phyloP scores from a whole-genome alignment of 257 asterid genomes.

The Cordia subcordata region DNA sequence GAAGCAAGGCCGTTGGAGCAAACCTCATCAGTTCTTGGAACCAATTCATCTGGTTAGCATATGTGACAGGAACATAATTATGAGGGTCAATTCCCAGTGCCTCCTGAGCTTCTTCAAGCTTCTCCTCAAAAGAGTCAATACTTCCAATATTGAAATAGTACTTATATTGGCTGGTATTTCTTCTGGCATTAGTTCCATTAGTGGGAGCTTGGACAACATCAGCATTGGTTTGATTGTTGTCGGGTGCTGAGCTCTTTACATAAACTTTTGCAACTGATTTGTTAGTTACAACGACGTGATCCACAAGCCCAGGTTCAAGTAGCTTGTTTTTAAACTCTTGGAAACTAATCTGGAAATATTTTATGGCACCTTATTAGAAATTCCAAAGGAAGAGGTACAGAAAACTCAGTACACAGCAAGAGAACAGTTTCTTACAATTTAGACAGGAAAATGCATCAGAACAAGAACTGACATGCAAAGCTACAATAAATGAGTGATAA shows the following conservation, averaged over 20 bases:
- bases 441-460: too few relatives aligned
- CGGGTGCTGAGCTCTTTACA: slow-evolving; percentile 39
- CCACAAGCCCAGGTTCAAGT: slow-evolving; percentile 86
- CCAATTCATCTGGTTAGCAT: slow-evolving; percentile 43
- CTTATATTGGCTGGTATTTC: slow-evolving; percentile 24
- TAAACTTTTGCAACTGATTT: slow-evolving; percentile 64
- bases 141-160: slow-evolving; percentile 61
- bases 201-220: slow-evolving; percentile 32
- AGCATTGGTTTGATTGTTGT: slow-evolving; percentile 19
- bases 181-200: slow-evolving; percentile 21
- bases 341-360: slow-evolving; percentile 65
- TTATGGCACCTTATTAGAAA: slow-evolving; percentile 6
- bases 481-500: too few relatives aligned
- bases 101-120: slow-evolving; percentile 81
- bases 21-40: slow-evolving; percentile 37
- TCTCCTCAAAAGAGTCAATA: slow-evolving; percentile 69
- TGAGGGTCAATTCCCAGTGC: slow-evolving; percentile 69
- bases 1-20: slow-evolving; percentile 35
- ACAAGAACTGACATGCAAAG: too few relatives aligned
- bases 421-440: neutral
- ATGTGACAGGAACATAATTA: slow-evolving; percentile 65
- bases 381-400: slow-evolving; percentile 4
- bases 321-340: slow-evolving; percentile 78
- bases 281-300: slow-evolving; percentile 54
- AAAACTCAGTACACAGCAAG: neutral